Evolutionary conservation across 2,329 filamentous ascomycete genomes (phyloP).

Genomic region (Xylariaceae sp.): DNA sequence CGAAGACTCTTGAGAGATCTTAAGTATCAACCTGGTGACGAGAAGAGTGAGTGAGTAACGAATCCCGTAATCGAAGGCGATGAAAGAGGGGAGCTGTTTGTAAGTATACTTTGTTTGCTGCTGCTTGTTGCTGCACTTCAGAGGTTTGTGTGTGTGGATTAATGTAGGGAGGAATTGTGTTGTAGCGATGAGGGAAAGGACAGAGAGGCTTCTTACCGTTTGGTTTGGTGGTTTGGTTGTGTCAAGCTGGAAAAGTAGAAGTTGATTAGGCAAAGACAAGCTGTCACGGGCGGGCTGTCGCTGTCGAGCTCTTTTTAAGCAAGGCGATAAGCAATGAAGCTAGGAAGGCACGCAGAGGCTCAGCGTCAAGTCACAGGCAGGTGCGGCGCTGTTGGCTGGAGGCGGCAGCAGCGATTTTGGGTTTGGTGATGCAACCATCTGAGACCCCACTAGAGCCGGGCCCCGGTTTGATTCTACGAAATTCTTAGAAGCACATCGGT

Average conservation of each 20-base stretch:
- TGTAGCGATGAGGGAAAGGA: background rate
- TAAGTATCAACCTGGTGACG: background rate
- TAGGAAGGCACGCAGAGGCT: background rate
- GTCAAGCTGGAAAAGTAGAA: background rate
- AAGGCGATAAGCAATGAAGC: background rate
- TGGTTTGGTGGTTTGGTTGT: background rate
- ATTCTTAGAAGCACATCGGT: slow-evolving; percentile 21
- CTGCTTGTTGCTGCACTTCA: no score
- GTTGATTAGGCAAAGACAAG: background rate
- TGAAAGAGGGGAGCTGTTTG: background rate
- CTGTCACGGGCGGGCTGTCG: background rate
- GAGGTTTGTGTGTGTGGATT: no score
- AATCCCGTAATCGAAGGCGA: background rate
- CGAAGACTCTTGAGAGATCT: background rate
- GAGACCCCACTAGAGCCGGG: slow-evolving; percentile 21
- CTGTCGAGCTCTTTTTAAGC: background rate
- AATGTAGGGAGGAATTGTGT: background rate
- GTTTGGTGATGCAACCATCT: slow-evolving; percentile 22
- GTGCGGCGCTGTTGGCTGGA: background rate
- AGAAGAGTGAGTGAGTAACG: slow-evolving; percentile 4
- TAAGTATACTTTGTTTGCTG: background rate
- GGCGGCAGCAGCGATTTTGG: slow-evolving; percentile 8
- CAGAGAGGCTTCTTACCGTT: background rate
- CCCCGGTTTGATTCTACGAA: slow-evolving; percentile 20
- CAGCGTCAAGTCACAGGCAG: background rate